Base-by-base conservation (phyloP, 257 asterid genomes). In the Solanum boliviense region DNA sequence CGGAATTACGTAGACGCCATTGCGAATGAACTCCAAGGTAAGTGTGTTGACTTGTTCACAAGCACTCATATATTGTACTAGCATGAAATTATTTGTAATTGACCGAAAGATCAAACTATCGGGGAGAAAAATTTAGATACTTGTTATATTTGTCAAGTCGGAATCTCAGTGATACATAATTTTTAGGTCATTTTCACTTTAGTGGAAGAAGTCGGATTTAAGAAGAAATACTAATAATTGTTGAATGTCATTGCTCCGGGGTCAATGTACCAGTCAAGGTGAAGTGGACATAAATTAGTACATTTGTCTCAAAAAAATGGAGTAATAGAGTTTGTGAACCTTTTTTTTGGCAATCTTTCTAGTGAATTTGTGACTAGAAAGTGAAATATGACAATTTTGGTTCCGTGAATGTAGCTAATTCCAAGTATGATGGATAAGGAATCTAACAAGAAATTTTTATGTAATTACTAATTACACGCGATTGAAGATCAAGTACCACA, bases 1-100 rank as follows among this genome's bases (percentile, higher is more conserved):
- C 89, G 83, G 60, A 84, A 84, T 87, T 93, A 88, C 89, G 87
- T 93, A 48, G 83, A 90, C 15, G 91, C 93, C 48, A 83, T 92
- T 56, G 92, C 92, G 56, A 92, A 92, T 89, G 91, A 91, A 85
- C 92, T 93, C 71, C 89, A 71, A 90, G 95, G 95, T 91, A 67
- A 58, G 89, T 25, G 41, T 65, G 87, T 92, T 89, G 91, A 92
- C 93, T 91, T 87, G 70, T 68, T 46, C 68, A 29, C 41, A 46
- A 46, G 41, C 58, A 44, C 31, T 35, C n/a, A 34, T 79, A 25
- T 15, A 25, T 41, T 44, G 9, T 79, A 41, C 65, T 78, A 79
- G 25, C 25, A 27, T 79, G 38, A 44, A 79, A 79, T 44, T 44
- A 8, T 78, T 78, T 25, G 3, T 41, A 41, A 25, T 25, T 78